Evolutionary conservation across 345 rosid species (phyloP).

Genomic region (Linum tenue): DNA sequence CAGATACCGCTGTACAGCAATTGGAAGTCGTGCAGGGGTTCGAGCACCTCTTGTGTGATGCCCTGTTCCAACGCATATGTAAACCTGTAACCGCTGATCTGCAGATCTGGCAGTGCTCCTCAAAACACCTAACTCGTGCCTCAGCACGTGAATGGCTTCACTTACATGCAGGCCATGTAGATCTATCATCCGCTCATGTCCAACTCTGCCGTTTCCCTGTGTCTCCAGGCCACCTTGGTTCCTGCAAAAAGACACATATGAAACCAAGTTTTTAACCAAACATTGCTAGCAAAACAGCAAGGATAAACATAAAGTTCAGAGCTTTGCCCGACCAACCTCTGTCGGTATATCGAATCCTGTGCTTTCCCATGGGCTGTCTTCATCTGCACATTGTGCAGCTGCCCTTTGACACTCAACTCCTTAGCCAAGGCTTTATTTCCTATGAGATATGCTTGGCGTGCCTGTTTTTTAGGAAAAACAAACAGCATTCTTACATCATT

Average conservation of each 20-base stretch:
- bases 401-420: conserved; percentile 90
- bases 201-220: conserved; percentile 46
- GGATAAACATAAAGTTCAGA: background rate
- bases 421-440: conserved; percentile 93
- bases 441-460: conserved; percentile 76
- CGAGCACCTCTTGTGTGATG: conserved; percentile 91
- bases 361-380: conserved; percentile 97
- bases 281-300: background rate
- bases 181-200: conserved; percentile 87
- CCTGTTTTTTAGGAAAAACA: conserved; percentile 35
- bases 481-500: conserved; percentile 1
- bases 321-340: conserved; percentile 48
- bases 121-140: conserved; percentile 65
- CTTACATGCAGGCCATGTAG: conserved; percentile 89
- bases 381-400: conserved; percentile 83
- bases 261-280: background rate
- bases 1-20: conserved; percentile 78
- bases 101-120: conserved; percentile 64
- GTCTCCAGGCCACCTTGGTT: conserved; percentile 57
- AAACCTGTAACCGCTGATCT: conserved; percentile 79
- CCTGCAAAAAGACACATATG: conserved; percentile 30
- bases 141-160: conserved; percentile 80
- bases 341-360: conserved; percentile 86
- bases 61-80: conserved; percentile 91
- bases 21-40: conserved; percentile 85